Conservation (phyloP, 768 basidiomycete species). For the Neoboletus brunneissimus region DNA sequence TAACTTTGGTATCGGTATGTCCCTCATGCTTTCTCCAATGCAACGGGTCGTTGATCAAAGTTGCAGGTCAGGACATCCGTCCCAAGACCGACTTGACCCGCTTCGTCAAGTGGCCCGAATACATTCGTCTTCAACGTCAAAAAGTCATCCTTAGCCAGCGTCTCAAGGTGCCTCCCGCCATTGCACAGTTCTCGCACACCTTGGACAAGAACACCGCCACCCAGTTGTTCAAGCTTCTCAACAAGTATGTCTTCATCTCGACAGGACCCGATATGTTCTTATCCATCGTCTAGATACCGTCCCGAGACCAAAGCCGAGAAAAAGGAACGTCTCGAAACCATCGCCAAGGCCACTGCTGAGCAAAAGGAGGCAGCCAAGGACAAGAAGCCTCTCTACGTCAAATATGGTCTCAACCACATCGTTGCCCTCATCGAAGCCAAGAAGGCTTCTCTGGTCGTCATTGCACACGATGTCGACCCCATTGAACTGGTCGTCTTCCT, state of each 20-base stretch:
- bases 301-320: slow-evolving; percentile 96
- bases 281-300: slow-evolving; percentile 49
- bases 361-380: slow-evolving; percentile 74
- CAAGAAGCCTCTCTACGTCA: slow-evolving; percentile 95
- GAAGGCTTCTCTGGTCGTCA: slow-evolving; percentile 94
- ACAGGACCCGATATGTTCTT: neutral
- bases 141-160: slow-evolving; percentile 98
- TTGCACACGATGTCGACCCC: slow-evolving; percentile 97
- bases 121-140: slow-evolving; percentile 95
- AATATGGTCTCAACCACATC: slow-evolving; percentile 96
- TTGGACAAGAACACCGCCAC: slow-evolving; percentile 99
- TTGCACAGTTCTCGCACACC: slow-evolving; percentile 96
- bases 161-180: slow-evolving; percentile 96
- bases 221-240: slow-evolving; percentile 95
- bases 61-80: slow-evolving; percentile 86
- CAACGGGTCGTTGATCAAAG: neutral
- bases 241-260: slow-evolving; percentile 56
- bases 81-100: slow-evolving; percentile 88
- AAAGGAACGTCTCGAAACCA: slow-evolving; percentile 83
- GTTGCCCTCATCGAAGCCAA: slow-evolving; percentile 96
- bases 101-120: slow-evolving; percentile 99
- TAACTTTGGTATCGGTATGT: slow-evolving; percentile 93
- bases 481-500: slow-evolving; percentile 99
- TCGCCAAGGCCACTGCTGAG: slow-evolving; percentile 75
- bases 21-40: neutral